These are phyloP conservation scores for Skeletonema costatum DNA, from an alignment of 108 stramenopile species.

Conservation along the genomic window DNA sequence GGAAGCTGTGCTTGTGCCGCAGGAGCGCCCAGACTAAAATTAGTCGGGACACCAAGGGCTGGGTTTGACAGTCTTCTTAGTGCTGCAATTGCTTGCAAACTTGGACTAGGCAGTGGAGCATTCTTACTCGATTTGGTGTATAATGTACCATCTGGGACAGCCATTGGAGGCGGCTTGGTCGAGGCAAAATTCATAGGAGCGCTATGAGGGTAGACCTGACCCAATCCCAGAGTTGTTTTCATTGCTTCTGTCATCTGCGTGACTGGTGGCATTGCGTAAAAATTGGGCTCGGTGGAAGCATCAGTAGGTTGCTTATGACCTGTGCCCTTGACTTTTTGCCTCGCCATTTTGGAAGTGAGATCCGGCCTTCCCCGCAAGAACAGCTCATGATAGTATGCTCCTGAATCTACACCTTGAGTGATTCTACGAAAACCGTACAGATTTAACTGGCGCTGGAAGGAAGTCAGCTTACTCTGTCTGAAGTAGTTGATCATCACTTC, in stretches of 20 bases:
- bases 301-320: conserved; percentile 90
- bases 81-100: neutral
- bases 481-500: conserved; percentile 91
- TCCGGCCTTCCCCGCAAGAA: conserved; percentile 81
- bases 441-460: conserved; percentile 89
- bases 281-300: conserved; percentile 80
- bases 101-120: neutral
- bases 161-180: neutral
- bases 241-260: neutral
- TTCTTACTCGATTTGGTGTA: neutral
- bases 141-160: neutral
- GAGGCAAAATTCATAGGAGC: neutral
- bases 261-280: conserved; percentile 70
- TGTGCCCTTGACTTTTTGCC: conserved; percentile 90
- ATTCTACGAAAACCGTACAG: conserved; percentile 93
- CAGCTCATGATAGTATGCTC: conserved; percentile 85
- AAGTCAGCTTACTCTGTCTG: conserved; percentile 84
- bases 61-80: neutral
- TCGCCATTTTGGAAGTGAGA: conserved; percentile 74
- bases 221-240: neutral
- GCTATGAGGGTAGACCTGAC: neutral
- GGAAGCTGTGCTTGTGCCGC: neutral
- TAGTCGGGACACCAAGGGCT: neutral
- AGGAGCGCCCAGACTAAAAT: neutral
- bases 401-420: conserved; percentile 85